Conservation (phyloP, 1,139 yeast genomes). For the Yamadazyma triangularis region DNA sequence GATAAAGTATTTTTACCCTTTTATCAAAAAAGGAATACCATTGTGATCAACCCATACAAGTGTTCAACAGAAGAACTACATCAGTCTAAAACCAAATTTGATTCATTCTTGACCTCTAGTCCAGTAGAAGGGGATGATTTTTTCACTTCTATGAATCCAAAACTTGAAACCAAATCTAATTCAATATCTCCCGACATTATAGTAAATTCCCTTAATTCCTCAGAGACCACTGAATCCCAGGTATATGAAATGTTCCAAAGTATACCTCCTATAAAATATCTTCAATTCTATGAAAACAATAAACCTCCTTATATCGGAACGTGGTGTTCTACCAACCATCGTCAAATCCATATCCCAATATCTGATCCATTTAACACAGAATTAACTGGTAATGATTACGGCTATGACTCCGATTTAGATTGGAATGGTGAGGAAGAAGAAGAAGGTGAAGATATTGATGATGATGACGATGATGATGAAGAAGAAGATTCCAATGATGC, state of each 20-base stretch:
- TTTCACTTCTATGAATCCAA: conserved; percentile 4
- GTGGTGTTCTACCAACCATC: conserved; percentile 43
- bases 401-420: conserved; percentile 74
- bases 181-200: conserved; percentile 22
- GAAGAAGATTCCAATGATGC: conserved; percentile 55
- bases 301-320: conserved; percentile 86
- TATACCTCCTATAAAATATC: conserved; percentile 52
- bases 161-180: no score
- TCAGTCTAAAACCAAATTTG: conserved; percentile 15
- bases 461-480: conserved; percentile 57
- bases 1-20: conserved; percentile 50
- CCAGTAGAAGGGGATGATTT: not conserved
- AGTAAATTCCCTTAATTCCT: conserved; percentile 32
- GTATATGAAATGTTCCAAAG: conserved; percentile 25
- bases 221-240: conserved; percentile 24
- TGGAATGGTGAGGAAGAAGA: conserved; percentile 66
- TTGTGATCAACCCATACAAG: conserved; percentile 15
- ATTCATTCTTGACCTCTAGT: conserved; percentile 6
- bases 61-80: conserved; percentile 12
- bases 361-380: conserved; percentile 43
- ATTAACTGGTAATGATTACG: conserved; percentile 51
- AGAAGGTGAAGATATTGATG: conserved; percentile 55
- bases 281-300: conserved; percentile 77
- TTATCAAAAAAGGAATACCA: conserved; percentile 39
- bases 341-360: conserved; percentile 17